phyloP scores from a whole-genome alignment of 805 yeast species.

The Schwanniomyces occidentalis region DNA sequence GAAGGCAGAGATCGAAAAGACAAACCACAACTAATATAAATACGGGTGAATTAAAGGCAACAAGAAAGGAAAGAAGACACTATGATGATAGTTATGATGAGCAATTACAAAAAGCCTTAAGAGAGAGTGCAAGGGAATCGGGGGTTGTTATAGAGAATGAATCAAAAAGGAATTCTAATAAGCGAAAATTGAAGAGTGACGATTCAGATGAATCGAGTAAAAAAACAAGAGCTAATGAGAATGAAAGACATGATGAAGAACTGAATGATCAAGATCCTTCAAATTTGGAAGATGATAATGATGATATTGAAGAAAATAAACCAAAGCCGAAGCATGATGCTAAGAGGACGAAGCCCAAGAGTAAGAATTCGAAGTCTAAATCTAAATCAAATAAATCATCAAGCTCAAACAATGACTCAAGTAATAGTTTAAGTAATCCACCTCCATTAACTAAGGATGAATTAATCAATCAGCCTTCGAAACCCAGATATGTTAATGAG shows the following conservation, averaged over 20 bases:
- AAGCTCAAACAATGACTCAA: constrained; percentile 21
- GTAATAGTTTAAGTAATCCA: constrained; percentile 14
- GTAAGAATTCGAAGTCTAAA: constrained; percentile 5
- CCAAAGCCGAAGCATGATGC: constrained; percentile 10
- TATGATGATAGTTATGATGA: constrained; percentile 38
- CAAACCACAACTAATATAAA: constrained; percentile 24
- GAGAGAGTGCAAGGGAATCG: constrained; percentile 57
- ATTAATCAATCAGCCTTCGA: constrained; percentile 67
- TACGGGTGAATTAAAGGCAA: constrained; percentile 17
- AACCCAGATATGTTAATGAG: constrained; percentile 80
- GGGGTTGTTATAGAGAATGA: constrained; percentile 19
- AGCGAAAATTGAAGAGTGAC: constrained; percentile 10
- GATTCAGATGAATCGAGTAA: constrained; percentile 12
- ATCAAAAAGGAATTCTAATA: constrained; percentile 5
- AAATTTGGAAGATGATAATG: constrained; percentile 11
- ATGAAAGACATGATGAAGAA: constrained; percentile 8
- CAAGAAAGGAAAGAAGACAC: constrained; percentile 33
- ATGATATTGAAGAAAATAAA: constrained; percentile 13
- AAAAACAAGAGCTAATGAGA: constrained; percentile 5
- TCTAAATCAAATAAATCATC: constrained; percentile 2
- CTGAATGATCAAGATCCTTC: constrained; percentile 12
- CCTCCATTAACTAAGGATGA: constrained; percentile 37
- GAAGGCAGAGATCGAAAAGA: constrained; percentile 12
- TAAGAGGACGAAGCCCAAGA: constrained; percentile 9
- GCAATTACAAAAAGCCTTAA: constrained; percentile 49